phyloP scores from a whole-genome alignment of 1,139 yeast genomes.

The Yamadazyma membranifaciens region DNA sequence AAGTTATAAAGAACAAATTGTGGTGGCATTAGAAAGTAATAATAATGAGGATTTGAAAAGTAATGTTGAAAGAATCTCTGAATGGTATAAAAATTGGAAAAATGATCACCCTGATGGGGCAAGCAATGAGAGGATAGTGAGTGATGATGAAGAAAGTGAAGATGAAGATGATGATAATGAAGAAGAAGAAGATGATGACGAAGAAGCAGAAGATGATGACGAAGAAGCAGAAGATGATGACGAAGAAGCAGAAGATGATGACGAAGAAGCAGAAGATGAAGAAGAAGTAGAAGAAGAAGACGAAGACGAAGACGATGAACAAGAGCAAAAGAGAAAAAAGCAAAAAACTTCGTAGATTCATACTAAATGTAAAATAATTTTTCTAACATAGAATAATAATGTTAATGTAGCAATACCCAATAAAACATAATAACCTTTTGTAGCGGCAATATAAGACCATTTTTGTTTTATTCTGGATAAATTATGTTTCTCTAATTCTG shows the following conservation, averaged over 20 bases:
- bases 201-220: slow-evolving; percentile 7
- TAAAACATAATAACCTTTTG: slow-evolving; percentile 45
- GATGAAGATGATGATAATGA: slow-evolving; percentile 8
- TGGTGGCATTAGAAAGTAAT: slow-evolving; percentile 76
- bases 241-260: slow-evolving; percentile 9
- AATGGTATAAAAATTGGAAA: slow-evolving; percentile 78
- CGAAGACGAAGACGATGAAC: slow-evolving; percentile 1
- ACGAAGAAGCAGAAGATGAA: slow-evolving; percentile 6
- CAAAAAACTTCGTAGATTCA: slow-evolving; percentile 1
- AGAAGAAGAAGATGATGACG: slow-evolving; percentile 7
- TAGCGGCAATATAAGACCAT: slow-evolving; percentile 54
- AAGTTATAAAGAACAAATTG: slow-evolving; percentile 73
- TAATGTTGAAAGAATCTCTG: slow-evolving; percentile 70
- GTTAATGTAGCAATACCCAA: slow-evolving; percentile 24
- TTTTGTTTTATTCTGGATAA: slow-evolving; percentile 53
- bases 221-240: slow-evolving; percentile 8
- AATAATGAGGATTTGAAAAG: slow-evolving; percentile 72
- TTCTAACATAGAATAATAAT: slow-evolving; percentile 27
- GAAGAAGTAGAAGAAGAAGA: slow-evolving; percentile 5
- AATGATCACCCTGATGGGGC: slow-evolving; percentile 45
- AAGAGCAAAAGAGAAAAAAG: slow-evolving; percentile 3
- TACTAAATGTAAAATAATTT: slow-evolving; percentile 17
- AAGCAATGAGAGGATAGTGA: slow-evolving; percentile 14
- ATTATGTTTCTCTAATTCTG: slow-evolving; percentile 67
- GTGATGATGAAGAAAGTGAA: slow-evolving; percentile 6